Evolutionary conservation across 2,329 filamentous ascomycete species (phyloP), one percentile per base, ranked within the genome.

Genomic region (Ascochyta clinopodiicola): DNA sequence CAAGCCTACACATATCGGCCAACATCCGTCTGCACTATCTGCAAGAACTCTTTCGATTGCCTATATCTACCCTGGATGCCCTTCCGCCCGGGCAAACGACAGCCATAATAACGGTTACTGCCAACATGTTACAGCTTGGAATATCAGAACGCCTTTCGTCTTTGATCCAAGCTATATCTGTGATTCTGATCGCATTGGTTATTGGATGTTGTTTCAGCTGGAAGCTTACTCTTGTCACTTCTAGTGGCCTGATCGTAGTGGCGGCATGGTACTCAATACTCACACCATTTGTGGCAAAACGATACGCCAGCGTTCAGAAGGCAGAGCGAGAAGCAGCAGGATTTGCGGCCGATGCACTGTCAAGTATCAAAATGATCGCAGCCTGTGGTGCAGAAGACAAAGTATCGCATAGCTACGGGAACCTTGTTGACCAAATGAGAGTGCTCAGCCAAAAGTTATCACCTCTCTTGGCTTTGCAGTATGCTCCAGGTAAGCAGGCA

Each of bases 101-200:
- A 2, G 69, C 61, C 12, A 66, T 69, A 21, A 68, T 72, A 9
- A 73, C 69, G 1, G 64, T 66, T 31, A 64, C 64, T 27, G 61
- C 64, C 7, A 72, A 69, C 32, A 52, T 57, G 9, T 44, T 72
- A 17, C 69, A 72, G 47, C 42, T 66, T 21, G 69, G 67, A 6
- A 70, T 72, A 21, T 72, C 68, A 2, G 66, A 71, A 39, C 59
- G 68, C 36, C 53, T 72, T 12, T 62, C 60, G 13, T 62, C 67
- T 4, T 47, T 71, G 13, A 57, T 72, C 6, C 68, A 72, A 46
- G 57, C 60, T n/a, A 44, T 62, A 10, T 53, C 67, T 17, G 60
- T 72, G 1, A 61, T 68, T 6, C 25, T 60, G 27, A 62, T 62
- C 4, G 62, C 65, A 2, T 48, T 69, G 9, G 54, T 69, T 17